Evolutionary conservation across 75 land plant species (phyloP), one percentile per base, ranked within the genome.

Genomic region (Picea glauca): DNA sequence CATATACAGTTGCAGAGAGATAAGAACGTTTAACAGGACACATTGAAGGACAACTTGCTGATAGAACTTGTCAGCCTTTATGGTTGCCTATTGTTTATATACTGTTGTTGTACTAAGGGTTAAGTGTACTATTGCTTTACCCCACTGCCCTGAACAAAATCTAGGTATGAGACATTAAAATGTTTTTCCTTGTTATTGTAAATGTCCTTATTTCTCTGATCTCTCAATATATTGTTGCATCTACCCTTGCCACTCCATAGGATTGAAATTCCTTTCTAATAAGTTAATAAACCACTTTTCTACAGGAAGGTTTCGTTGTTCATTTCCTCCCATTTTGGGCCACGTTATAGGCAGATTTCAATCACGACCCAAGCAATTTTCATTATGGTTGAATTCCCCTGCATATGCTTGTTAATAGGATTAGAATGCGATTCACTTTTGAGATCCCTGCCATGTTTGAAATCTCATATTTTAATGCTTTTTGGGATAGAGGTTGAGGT

Each of bases 51-150:
- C 50, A 43, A 6, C 50, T 6, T 43, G 50, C 6, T 43, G 50
- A 6, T 6, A 43, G 5, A 43, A 43, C 50, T 43, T 43, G 50
- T 43, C 50, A 5, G 50, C 50, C 5, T 43, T 43, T 6, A 6
- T 43, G 50, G 50, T 43, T 43, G 50, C 50, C 50, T 43, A 43
- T 5, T 43, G 50, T 43, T 43, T 43, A 43, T 43, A 43, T 23
- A 62, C 68, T 65, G 40, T 65, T 65, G 68, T 65, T 64, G 31
- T 65, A 65, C 33, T 32, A 65, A 32, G 68, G 68, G 8, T 11
- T 14, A 14, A 65, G 18, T 65, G 68, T 32, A 65, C 33, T 35
- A 65, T 65, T 35, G 15, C 50, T 43, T 43, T 43, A 5, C 50
- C 4, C 6, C 7, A 43, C 50, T 43, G 50, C 4, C 50, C 6